Evolutionary conservation across 2,329 filamentous ascomycete genomes (phyloP).

Genomic region (Fusarium tanahbumbuense): DNA sequence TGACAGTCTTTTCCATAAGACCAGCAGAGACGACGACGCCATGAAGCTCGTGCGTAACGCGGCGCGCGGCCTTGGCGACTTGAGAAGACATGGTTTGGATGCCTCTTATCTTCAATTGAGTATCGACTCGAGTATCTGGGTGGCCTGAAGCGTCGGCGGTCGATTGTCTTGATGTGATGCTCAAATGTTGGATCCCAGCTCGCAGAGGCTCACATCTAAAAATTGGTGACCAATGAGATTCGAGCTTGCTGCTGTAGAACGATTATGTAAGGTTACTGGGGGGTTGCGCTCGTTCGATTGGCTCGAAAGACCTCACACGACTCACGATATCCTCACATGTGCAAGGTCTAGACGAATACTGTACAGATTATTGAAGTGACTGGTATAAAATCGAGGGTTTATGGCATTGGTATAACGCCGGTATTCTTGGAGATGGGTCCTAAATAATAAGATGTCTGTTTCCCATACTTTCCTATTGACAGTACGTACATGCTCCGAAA

Average conservation of each 20-base stretch:
- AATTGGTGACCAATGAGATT: conserved; percentile 40
- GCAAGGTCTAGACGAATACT: not conserved
- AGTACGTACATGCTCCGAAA: conserved; percentile 4
- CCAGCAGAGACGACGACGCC: conserved; percentile 83
- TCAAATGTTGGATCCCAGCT: conserved; percentile 21
- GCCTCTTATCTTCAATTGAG: conserved; percentile 3
- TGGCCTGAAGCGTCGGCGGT: conserved; percentile 11
- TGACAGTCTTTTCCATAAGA: conserved; percentile 82
- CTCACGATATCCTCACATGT: conserved; percentile 17
- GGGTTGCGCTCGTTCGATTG: conserved; percentile 11
- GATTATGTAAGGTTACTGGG: conserved; percentile 35
- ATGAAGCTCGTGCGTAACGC: conserved; percentile 63
- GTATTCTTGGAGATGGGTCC: not conserved
- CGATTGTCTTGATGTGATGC: conserved; percentile 24
- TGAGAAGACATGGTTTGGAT: conserved; percentile 53
- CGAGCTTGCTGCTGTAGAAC: not conserved
- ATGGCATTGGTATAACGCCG: not conserved
- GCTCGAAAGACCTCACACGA: conserved; percentile 17
- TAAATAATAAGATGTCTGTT: not conserved
- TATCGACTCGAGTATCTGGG: not conserved
- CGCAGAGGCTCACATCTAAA: conserved; percentile 33
- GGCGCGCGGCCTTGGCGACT: conserved; percentile 56
- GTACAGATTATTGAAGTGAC: not conserved
- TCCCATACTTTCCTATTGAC: not conserved
- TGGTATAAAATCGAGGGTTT: not conserved